Evolutionary conservation across 2,329 filamentous ascomycete genomes (phyloP), one percentile per base, ranked within the genome.

Genomic region (Fusarium albidum): DNA sequence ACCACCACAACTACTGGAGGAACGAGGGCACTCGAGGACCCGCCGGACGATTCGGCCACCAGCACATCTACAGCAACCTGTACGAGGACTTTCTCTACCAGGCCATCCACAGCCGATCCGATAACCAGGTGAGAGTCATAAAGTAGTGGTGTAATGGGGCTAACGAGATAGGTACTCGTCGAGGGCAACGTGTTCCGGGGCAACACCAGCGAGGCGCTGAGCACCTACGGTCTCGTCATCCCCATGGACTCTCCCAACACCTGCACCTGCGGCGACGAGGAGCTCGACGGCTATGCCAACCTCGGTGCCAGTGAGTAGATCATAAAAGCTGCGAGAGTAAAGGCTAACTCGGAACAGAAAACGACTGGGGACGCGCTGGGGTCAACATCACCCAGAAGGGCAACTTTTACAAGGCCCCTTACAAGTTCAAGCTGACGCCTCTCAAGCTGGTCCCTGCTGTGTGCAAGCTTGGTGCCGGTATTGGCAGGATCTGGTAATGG

Each of bases 241-340:
- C 82, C 82, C 0, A 71, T 76, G 38, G 81, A 83, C 53, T 79
- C 77, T 35, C 81, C 81, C 0, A 84, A 84, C 52, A 83, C 79
- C 1, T 77, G 75, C 52, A 73, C 75, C 2, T 80, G 79, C 10
- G 81, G 81, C 2, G 82, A 84, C 40, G 76, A 76, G 59, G 81
- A 83, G 63, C 69, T 82, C 21, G 81, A 83, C 57, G 81, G 81
- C 0, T 84, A 73, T 63, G 80, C 79, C 4, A 84, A 83, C 53
- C 68, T 82, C 13, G 81, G 81, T 18, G 77, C 79, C 4, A 74
- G 79, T 81, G 68, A 67, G 78, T 5, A 4, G 3, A 4, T 14
- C 1, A 7, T 21, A 21, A 7, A 4, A 21, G 21, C 0, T 6
- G 6, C 58, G 71, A 69, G 53, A 77, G 1, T 0, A 0, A 3